Base-by-base conservation (phyloP, 441 rosid genomes). In the Aleurites moluccanus region DNA sequence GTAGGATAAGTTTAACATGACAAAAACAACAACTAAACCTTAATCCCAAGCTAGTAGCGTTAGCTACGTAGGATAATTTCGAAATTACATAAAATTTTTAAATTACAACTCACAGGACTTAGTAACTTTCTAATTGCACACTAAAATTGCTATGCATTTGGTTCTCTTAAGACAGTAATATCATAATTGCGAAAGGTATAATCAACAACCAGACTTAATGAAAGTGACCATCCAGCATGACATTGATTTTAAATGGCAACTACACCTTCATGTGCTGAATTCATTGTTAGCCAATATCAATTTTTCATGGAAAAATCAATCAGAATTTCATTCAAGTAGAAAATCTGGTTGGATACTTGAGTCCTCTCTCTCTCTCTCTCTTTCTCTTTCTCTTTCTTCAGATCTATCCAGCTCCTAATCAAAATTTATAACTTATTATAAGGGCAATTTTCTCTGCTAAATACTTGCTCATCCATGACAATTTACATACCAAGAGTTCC, bases 291-390 rank as follows among this genome's bases (percentile, higher is more conserved):
- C 13, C n/a, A 49, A 2, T 4, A 3, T 27, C 23, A 27, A 8
- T 66, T 47, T 67, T 47, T 13, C 70, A 45, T 18, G 56, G 23
- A 44, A 57, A 57, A 71, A 10, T 8, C 57, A 28, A 70, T 23
- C 23, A 23, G 40, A 44, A 38, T 55, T 42, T 23, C 57, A 59
- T 71, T 33, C 67, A 15, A 59, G 44, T 57, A 23, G 56, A 59
- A 59, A 67, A 42, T 11, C 16, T 10, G 42, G n/a, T 49, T 49
- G n/a, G 21, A 68, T 68, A 5, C n/a, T n/a, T 3, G 2, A 0
- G 2, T 10, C 1, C 60, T 55, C 14, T 21, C 60, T 56, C n/a
- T n/a, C n/a, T n/a, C n/a, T n/a, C n/a, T n/a, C n/a, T n/a, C 69
- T n/a, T n/a, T n/a, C n/a, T n/a, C n/a, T n/a, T n/a, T n/a, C 60